Evolutionary conservation across 345 rosid species (phyloP).

Genomic region (Aethionema arabicum): DNA sequence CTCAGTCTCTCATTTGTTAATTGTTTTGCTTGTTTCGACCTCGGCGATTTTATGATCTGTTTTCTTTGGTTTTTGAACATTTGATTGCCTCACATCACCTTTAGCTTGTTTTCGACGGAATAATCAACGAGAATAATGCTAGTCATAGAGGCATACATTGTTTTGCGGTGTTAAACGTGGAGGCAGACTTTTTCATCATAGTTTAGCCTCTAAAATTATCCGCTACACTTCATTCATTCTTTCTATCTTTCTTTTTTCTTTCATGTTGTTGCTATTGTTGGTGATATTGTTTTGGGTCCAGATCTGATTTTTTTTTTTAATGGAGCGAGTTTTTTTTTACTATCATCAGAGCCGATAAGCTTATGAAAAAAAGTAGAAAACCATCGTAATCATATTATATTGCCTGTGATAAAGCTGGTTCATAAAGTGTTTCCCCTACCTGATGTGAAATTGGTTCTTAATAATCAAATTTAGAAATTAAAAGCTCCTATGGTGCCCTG

Average conservation of each 20-base stretch:
- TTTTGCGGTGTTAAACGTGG: slow-evolving; percentile 42
- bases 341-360: not conserved
- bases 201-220: slow-evolving; percentile 42
- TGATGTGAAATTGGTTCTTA: not conserved
- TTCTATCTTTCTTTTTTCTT: not conserved
- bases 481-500: too few relatives aligned
- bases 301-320: not conserved
- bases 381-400: too few relatives aligned
- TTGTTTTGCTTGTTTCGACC: not conserved
- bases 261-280: too few relatives aligned
- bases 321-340: not conserved
- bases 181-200: slow-evolving; percentile 28
- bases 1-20: not conserved
- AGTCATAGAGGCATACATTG: slow-evolving; percentile 39
- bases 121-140: slow-evolving; percentile 34
- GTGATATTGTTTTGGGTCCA: not conserved
- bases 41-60: not conserved
- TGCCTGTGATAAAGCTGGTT: not conserved
- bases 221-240: slow-evolving; percentile 26
- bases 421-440: not conserved
- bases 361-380: too few relatives aligned
- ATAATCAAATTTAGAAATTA: not conserved
- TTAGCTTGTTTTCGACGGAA: slow-evolving; percentile 38
- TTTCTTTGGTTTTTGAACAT: too few relatives aligned
- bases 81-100: slow-evolving; percentile 39